Base-by-base conservation (phyloP, 2,329 filamentous ascomycete genomes). In the Coleophoma crateriformis region DNA sequence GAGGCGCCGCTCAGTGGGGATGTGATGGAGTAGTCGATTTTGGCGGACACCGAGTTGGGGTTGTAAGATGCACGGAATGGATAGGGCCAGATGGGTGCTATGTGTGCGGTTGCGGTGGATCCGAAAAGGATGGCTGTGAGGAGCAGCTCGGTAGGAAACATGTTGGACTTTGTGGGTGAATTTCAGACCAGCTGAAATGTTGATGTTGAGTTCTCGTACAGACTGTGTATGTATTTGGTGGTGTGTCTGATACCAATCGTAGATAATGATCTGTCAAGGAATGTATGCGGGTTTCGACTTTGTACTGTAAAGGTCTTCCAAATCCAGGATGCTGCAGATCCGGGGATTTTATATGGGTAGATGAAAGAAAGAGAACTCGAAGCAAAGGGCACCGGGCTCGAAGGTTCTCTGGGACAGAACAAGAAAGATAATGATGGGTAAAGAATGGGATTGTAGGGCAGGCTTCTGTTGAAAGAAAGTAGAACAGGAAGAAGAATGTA, bases 11-110 rank as follows among this genome's bases (percentile, higher is more conserved):
- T 40, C 22, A 53, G 46, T 15, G 53, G 53, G 12, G 35, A 45
- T 11, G 48, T 52, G 41, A 54, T 51, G 19, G 46, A 45, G 42
- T 58, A 55, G 42, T 55, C 53, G 27, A 52, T 38, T 14, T 40
- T 45, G 17, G 39, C 20, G 13, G 20, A 15, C 8, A 43, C 27
- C n/a, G 47, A 40, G 34, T 49, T 40, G 17, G 45, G 41, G 39
- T 61, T 60, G 41, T 35, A 50, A 13, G 42, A 39, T 15, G 47
- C 46, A 2, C 54, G 51, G 19, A 61, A 51, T 15, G 54, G 52
- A 10, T 50, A 47, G 5, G 59, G 59, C 19, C 46, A 56, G 5
- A 39, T 51, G 41, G 59, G 48, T 22, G 52, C 49, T 51, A 60
- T 60, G 42, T 61, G 59, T 13, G 53, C 58, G 14, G 42, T 35